Evolutionary conservation across 2,329 filamentous ascomycete species (phyloP).

Genomic region (Claviceps humidiphila): DNA sequence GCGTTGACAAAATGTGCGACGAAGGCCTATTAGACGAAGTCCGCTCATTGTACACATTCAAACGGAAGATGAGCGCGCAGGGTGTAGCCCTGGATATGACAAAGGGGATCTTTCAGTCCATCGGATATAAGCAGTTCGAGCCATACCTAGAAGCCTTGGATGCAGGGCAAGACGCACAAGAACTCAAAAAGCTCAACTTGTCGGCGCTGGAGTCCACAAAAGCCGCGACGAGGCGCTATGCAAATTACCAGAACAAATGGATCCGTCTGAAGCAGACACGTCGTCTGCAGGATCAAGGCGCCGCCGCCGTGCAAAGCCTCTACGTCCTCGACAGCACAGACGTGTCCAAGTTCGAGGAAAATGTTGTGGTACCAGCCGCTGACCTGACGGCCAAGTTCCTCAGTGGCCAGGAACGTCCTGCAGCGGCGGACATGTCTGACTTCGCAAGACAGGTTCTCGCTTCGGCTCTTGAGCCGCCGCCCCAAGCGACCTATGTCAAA

Average conservation of each 20-base stretch:
- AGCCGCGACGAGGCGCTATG: conserved; percentile 75
- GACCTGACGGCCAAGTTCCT: conserved; percentile 53
- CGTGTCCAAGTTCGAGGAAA: conserved; percentile 42
- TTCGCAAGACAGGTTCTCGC: conserved; percentile 44
- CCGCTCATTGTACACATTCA: conserved; percentile 29
- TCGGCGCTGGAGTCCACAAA: conserved; percentile 63
- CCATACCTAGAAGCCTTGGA: conserved; percentile 46
- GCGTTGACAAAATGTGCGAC: conserved; percentile 75
- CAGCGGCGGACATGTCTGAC: conserved; percentile 33
- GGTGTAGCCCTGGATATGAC: conserved; percentile 54
- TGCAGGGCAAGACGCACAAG: conserved; percentile 13
- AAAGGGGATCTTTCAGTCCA: conserved; percentile 89
- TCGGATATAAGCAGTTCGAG: conserved; percentile 87
- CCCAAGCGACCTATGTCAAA: conserved; percentile 38
- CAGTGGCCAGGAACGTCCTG: conserved; percentile 36
- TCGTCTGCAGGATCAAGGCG: conserved; percentile 43
- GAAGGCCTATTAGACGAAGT: conserved; percentile 37
- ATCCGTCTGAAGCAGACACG: conserved; percentile 72
- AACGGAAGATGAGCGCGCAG: conserved; percentile 19
- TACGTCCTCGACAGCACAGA: conserved; percentile 76
- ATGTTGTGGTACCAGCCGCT: conserved; percentile 54
- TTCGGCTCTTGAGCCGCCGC: conserved; percentile 28
- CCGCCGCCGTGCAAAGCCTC: conserved; percentile 40
- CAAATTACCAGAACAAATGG: conserved; percentile 73
- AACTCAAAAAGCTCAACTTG: conserved; percentile 41